Conservation (phyloP, 1,139 yeast genomes). For the Kodamaea suecica region DNA sequence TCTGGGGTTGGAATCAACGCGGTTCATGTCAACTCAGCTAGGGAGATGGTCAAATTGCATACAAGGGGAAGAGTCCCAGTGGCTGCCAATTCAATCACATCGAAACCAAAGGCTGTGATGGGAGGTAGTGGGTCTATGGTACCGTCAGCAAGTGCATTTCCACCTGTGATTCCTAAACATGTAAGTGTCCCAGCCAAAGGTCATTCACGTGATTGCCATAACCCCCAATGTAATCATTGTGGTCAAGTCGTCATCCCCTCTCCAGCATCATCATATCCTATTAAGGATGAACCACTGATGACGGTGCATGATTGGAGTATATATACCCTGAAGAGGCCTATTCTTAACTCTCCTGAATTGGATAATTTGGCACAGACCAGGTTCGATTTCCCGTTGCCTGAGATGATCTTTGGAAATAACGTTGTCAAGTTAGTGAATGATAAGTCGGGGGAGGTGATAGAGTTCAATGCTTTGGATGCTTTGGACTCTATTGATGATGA, state of each 20-base stretch:
- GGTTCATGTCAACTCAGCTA: constrained; percentile 57
- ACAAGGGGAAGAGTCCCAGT: constrained; percentile 36
- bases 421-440: constrained; percentile 50
- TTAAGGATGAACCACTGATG: constrained; percentile 63
- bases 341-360: constrained; percentile 68
- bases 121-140: constrained; percentile 1
- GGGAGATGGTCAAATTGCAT: constrained; percentile 55
- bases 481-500: constrained; percentile 55
- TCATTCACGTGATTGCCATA: constrained; percentile 17
- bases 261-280: constrained; percentile 61
- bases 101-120: constrained; percentile 1
- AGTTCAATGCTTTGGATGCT: constrained; percentile 79
- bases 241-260: constrained; percentile 73
- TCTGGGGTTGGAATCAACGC: constrained; percentile 44
- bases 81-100: not conserved
- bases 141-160: not conserved
- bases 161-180: not conserved
- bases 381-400: constrained; percentile 83
- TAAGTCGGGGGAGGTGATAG: constrained; percentile 45
- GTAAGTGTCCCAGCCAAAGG: constrained; percentile 11
- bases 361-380: constrained; percentile 61
- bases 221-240: constrained; percentile 61
- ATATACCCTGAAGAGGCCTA: constrained; percentile 70
- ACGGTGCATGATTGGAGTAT: constrained; percentile 73
- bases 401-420: constrained; percentile 96